Evolutionary conservation across 148 eudicot genomes (phyloP).

Genomic region (Cornus controversa): DNA sequence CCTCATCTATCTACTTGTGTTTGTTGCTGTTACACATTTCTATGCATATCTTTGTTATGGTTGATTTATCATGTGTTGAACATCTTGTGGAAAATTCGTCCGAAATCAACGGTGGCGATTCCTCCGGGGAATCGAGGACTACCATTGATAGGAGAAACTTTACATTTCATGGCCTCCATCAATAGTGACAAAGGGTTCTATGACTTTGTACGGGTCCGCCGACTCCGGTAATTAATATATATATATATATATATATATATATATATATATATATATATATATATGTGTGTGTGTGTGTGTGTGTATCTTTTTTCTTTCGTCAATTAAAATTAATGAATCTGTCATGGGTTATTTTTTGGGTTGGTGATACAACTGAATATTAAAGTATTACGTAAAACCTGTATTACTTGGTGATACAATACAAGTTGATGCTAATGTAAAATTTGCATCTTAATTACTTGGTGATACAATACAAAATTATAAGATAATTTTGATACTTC

Average conservation of each 20-base stretch:
- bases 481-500: too few relatives aligned
- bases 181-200: slow-evolving; percentile 43
- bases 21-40: slow-evolving; percentile 7
- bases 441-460: too few relatives aligned
- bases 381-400: background rate
- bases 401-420: too few relatives aligned
- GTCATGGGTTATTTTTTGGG: too few relatives aligned
- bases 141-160: slow-evolving; percentile 51
- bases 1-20: background rate
- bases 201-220: slow-evolving; percentile 40
- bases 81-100: slow-evolving; percentile 11
- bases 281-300: too few relatives aligned
- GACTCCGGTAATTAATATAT: slow-evolving; percentile 23
- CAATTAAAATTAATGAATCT: too few relatives aligned
- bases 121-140: slow-evolving; percentile 41
- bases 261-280: too few relatives aligned
- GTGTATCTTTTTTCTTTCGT: too few relatives aligned
- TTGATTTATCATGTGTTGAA: slow-evolving; percentile 9
- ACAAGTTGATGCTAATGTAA: background rate
- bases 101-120: slow-evolving; percentile 8
- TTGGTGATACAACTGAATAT: too few relatives aligned
- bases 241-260: too few relatives aligned
- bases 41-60: slow-evolving; percentile 10
- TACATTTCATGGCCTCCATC: slow-evolving; percentile 42
- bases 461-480: too few relatives aligned